Base-by-base conservation (phyloP, 257 asterid genomes). In the Solanum clarkiae region DNA sequence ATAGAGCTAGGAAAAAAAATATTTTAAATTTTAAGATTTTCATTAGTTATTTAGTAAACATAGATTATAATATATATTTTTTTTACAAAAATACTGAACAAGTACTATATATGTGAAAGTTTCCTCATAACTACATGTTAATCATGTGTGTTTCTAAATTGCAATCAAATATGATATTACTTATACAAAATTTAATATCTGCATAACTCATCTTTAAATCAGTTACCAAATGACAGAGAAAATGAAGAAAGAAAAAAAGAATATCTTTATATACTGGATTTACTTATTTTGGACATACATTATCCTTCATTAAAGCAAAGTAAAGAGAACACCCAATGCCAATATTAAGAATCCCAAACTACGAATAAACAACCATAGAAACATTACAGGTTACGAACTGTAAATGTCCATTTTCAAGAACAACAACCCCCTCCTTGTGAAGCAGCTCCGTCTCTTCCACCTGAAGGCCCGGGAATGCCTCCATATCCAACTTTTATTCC, bases 401-500 rank as follows among this genome's bases (percentile, higher is more conserved):
- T 77, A 68, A 17, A 68, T n/a, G 71, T n/a, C 81, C 63, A 11
- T 51, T 80, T 81, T 94, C 90, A 97, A 87, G 96, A 84, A 92
- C 98, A 97, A 91, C 99, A 95, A 80, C 97, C 98, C 80, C 98
- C 98, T 62, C 90, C 93, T 87, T 93, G 99, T 84, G 98, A 86
- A 80, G 89, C 90, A 81, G 92, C 84, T 80, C 95, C 97, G 80
- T 89, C 97, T 85, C 98, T 90, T 49, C 96, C 94, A 45, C 96
- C 95, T 47, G 98, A 91, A 15, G 97, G 90, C 81, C 98, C 98
- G 0, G 93, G 95, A 68, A 92, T 89, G 62, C 97, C 96, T 71
- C 96, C 97, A 29, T 93, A 92, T 45, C 99, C 99, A 24, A 97
- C 94, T 92, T 95, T 94, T 72, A 97, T 97, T 56, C 99, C 98